Evolutionary conservation across 768 basidiomycete species (phyloP).

Genomic region (Tubosaeta sp.): DNA sequence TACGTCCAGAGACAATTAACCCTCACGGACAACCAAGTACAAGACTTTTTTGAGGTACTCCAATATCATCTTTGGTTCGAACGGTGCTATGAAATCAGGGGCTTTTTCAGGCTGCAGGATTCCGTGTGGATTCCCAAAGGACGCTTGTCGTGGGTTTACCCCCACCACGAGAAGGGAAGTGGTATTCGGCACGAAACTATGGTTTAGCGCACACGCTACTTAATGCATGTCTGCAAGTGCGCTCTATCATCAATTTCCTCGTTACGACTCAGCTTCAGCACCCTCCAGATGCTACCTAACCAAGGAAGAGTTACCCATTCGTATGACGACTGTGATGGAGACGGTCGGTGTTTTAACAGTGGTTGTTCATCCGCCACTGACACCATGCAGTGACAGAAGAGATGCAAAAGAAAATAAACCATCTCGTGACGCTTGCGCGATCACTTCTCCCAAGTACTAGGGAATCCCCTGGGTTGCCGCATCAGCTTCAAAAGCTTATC

Average conservation of each 20-base stretch:
- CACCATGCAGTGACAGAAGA: slow-evolving; percentile 28
- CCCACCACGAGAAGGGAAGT: slow-evolving; percentile 32
- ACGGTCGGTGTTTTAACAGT: slow-evolving; percentile 12
- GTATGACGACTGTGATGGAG: slow-evolving; percentile 17
- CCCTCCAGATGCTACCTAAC: slow-evolving; percentile 41
- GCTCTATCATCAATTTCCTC: background rate
- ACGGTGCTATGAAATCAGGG: background rate
- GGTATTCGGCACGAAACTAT: slow-evolving; percentile 39
- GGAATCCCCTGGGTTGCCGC: slow-evolving; percentile 28
- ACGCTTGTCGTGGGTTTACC: slow-evolving; percentile 45
- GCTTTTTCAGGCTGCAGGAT: slow-evolving; percentile 34
- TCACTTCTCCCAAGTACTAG: slow-evolving; percentile 37
- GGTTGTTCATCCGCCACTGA: background rate
- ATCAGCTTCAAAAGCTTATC: slow-evolving; percentile 32
- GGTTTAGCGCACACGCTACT: slow-evolving; percentile 40
- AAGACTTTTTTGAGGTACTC: slow-evolving; percentile 45
- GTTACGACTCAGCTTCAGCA: background rate
- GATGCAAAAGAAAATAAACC: slow-evolving; percentile 36
- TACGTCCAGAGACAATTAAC: slow-evolving; percentile 42
- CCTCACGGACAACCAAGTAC: slow-evolving; percentile 36
- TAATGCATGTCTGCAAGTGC: slow-evolving; percentile 34
- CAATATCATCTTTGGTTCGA: background rate
- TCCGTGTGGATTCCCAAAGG: slow-evolving; percentile 37
- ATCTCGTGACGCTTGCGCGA: slow-evolving; percentile 37
- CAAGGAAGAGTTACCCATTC: slow-evolving; percentile 30